Evolutionary conservation across 108 stramenopile genomes (phyloP), one percentile per base, ranked within the genome.

Genomic region (Cyclotella baltica): DNA sequence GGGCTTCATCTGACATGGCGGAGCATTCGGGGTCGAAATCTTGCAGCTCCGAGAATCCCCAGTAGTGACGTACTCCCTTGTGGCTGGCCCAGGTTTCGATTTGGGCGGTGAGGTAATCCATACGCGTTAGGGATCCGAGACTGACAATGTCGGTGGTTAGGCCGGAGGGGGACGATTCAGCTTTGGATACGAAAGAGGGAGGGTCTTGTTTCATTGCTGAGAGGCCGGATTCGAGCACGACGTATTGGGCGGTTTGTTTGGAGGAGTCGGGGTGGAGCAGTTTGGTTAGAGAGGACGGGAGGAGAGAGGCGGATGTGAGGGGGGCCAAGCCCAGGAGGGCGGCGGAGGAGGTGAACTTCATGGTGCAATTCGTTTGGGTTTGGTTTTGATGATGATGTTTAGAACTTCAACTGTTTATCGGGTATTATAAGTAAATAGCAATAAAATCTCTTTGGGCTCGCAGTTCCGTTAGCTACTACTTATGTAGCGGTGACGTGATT

Each of bases 11-110:
- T 4, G 46, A 55, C 36, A 71, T 50, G 58, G 37, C 2, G 20
- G 15, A 38, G 48, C 37, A 59, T 36, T 56, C 34, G 18, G 37
- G 30, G 25, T 63, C 61, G 25, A 27, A 62, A 43, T 80, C 65
- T 16, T 52, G 31, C 8, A 31, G 22, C 25, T 78, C 77, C 9
- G 77, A 47, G 20, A 78, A 61, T 6, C 63, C 62, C 47, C 47
- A 63, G 53, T 51, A 78, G 46, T 53, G 30, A 2, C 77, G 70
- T 0, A 71, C 57, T 27, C 40, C 18, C 0, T 9, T 6, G 37
- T 73, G 64, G 4, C 27, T 29, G 18, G 72, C 78, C 58, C 72
- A 73, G 15, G 78, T 80, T n/a, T 57, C 55, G 35, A 63, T 30
- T 47, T 80, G 78, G 35, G 51, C 65, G 18, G 50, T 38, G 0